Percentiles rank a stretch among this genome's conserved stretches.
Conservation (phyloP, 192 early-diverging fungal species). For the Mortierella hygrophila region DNA sequence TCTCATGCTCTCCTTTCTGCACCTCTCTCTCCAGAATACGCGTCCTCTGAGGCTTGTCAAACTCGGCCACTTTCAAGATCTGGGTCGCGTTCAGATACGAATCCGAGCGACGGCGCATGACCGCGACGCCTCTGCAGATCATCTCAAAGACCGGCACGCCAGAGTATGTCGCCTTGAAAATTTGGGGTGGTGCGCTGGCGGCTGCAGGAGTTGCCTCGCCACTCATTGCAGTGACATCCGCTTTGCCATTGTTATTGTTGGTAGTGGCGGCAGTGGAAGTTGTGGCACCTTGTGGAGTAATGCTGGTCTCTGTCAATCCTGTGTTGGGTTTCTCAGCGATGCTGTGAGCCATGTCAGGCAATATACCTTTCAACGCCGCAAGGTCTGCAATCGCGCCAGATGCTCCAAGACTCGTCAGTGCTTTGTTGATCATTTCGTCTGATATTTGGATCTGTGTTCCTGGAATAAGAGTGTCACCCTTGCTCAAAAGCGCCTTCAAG, state of each 20-base stretch:
- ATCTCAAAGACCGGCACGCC: slow-evolving; percentile 97
- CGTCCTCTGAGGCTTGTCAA: slow-evolving; percentile 93
- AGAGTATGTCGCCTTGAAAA: slow-evolving; percentile 94
- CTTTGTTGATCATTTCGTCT: slow-evolving; percentile 4
- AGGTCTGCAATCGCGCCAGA: background rate
- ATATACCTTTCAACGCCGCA: background rate
- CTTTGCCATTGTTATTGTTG: background rate
- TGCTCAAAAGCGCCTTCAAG: background rate
- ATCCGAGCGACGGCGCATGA: slow-evolving; percentile 85
- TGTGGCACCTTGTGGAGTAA: background rate
- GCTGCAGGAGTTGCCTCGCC: background rate
- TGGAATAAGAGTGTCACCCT: background rate
- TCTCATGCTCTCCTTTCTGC: slow-evolving; percentile 89
- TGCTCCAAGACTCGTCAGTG: background rate
- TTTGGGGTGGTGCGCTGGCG: slow-evolving; percentile 36
- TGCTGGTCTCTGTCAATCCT: background rate
- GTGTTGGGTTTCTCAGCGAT: background rate
- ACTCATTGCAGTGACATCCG: background rate
- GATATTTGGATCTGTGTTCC: slow-evolving; percentile 10
- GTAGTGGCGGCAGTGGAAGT: background rate
- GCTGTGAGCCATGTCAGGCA: background rate
- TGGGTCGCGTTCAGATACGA: slow-evolving; percentile 98
- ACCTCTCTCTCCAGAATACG: slow-evolving; percentile 96
- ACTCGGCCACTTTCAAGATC: slow-evolving; percentile 95
- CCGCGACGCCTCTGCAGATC: slow-evolving; percentile 74